These are phyloP conservation scores for Cladobotryum protrusum DNA, from an alignment of 2,329 filamentous ascomycete genomes.

Conservation along the genomic window DNA sequence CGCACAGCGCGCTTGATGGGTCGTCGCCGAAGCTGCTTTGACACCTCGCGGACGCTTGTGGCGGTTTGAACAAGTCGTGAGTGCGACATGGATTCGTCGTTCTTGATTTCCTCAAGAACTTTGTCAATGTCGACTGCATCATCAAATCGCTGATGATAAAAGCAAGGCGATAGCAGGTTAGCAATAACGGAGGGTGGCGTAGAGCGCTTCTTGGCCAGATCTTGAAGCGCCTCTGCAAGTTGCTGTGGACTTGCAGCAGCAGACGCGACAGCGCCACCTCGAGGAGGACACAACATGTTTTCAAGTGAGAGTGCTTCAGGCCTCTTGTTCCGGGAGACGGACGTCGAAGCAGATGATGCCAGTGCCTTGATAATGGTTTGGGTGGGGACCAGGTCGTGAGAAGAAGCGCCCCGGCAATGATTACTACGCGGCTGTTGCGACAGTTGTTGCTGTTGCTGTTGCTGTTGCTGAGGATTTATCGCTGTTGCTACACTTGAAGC, in stretches of 20 bases:
- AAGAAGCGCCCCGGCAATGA: slow-evolving; percentile 45
- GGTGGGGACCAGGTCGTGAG: slow-evolving; percentile 60
- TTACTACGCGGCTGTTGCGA: slow-evolving; percentile 14
- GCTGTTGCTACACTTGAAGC: slow-evolving; percentile 4
- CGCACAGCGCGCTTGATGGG: slow-evolving; percentile 87
- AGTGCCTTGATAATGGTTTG: slow-evolving; percentile 81
- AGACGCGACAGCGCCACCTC: slow-evolving; percentile 7
- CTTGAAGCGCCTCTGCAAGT: slow-evolving; percentile 55
- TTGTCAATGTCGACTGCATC: slow-evolving; percentile 92
- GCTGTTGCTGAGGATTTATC: not conserved
- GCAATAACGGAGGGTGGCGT: slow-evolving; percentile 44
- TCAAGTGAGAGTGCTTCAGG: slow-evolving; percentile 58
- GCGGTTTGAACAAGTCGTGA: slow-evolving; percentile 92
- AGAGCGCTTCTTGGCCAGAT: slow-evolving; percentile 40
- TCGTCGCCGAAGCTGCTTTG: slow-evolving; percentile 85
- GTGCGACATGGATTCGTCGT: slow-evolving; percentile 85
- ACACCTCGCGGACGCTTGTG: slow-evolving; percentile 89
- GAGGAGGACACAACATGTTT: slow-evolving; percentile 36
- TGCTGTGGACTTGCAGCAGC: slow-evolving; percentile 41
- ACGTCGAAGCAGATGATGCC: slow-evolving; percentile 45
- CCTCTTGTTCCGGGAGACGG: slow-evolving; percentile 44
- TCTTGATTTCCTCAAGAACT: slow-evolving; percentile 89
- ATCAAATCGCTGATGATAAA: slow-evolving; percentile 95
- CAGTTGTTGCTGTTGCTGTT: not conserved
- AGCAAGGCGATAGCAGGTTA: slow-evolving; percentile 81